Percentiles rank a stretch among this genome's conserved stretches.
Conservation (phyloP, 768 basidiomycete species). For the Hemileccinum rubropunctum region DNA sequence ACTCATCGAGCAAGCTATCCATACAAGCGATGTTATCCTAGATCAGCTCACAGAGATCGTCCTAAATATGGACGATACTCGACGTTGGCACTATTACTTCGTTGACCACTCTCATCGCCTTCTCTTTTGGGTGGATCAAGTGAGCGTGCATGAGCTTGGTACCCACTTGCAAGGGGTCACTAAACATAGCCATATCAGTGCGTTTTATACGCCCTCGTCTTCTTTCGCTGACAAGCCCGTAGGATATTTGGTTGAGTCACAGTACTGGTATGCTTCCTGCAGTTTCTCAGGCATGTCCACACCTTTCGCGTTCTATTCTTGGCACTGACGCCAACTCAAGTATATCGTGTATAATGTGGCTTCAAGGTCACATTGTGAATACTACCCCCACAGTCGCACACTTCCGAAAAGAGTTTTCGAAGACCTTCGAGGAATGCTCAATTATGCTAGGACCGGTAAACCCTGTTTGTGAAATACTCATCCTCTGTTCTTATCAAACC, state of each 20-base stretch:
- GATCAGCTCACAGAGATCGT: slow-evolving; percentile 8
- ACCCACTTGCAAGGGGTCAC: slow-evolving; percentile 7
- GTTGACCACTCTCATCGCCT: slow-evolving; percentile 16
- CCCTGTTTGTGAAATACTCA: background rate
- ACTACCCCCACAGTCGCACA: slow-evolving; percentile 5
- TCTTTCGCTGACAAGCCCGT: background rate
- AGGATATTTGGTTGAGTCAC: slow-evolving; percentile 13
- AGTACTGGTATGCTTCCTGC: slow-evolving; percentile 10
- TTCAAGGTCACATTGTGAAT: slow-evolving; percentile 17
- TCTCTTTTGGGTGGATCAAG: slow-evolving; percentile 14
- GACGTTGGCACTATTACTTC: slow-evolving; percentile 14
- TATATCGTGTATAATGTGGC: background rate
- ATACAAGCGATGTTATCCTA: background rate
- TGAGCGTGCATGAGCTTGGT: background rate
- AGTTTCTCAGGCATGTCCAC: background rate
- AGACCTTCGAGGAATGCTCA: slow-evolving; percentile 15
- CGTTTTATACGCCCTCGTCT: background rate
- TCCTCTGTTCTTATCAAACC: background rate
- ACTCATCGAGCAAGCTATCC: slow-evolving; percentile 7
- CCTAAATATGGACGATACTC: slow-evolving; percentile 1
- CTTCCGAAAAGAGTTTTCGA: slow-evolving; percentile 5
- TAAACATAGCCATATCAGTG: slow-evolving; percentile 12
- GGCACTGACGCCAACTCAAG: background rate
- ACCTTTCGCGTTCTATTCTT: background rate
- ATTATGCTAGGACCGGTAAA: slow-evolving; percentile 12